phyloP scores from a whole-genome alignment of 2,329 filamentous ascomycete species.

The Penicillium sp. region DNA sequence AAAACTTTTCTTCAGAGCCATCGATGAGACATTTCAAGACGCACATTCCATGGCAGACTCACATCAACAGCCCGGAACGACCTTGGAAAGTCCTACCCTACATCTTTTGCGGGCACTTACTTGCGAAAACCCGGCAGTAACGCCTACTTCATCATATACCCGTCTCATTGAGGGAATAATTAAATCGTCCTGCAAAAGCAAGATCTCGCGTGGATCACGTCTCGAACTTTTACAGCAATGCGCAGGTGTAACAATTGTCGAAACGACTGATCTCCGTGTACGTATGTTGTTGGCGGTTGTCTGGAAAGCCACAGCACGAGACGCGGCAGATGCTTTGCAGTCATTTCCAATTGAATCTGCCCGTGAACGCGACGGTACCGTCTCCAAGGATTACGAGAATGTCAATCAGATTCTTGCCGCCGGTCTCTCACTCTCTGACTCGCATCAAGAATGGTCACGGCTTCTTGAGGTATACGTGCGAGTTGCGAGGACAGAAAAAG shows the following conservation, averaged over 20 bases:
- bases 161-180: conserved; percentile 29
- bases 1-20: conserved; percentile 48
- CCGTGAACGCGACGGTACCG: conserved; percentile 49
- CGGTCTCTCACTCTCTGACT: conserved; percentile 42
- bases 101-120: conserved; percentile 37
- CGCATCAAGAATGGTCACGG: conserved; percentile 38
- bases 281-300: conserved; percentile 21
- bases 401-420: conserved; percentile 61
- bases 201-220: conserved; percentile 32
- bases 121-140: conserved; percentile 13
- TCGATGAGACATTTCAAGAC: conserved; percentile 51
- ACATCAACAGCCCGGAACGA: conserved; percentile 22
- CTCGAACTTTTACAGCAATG: conserved; percentile 38
- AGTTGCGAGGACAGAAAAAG: conserved; percentile 57
- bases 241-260: conserved; percentile 24
- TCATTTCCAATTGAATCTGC: conserved; percentile 36
- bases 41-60: conserved; percentile 36
- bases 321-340: conserved; percentile 38
- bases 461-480: conserved; percentile 55
- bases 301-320: conserved; percentile 35
- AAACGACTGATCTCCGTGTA: conserved; percentile 7
- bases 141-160: conserved; percentile 24
- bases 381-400: conserved; percentile 61
- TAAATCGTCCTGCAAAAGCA: conserved; percentile 31
- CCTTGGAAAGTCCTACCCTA: conserved; percentile 34